Conservation (phyloP, 768 basidiomycete genomes). For the Pisolithus sp. region DNA sequence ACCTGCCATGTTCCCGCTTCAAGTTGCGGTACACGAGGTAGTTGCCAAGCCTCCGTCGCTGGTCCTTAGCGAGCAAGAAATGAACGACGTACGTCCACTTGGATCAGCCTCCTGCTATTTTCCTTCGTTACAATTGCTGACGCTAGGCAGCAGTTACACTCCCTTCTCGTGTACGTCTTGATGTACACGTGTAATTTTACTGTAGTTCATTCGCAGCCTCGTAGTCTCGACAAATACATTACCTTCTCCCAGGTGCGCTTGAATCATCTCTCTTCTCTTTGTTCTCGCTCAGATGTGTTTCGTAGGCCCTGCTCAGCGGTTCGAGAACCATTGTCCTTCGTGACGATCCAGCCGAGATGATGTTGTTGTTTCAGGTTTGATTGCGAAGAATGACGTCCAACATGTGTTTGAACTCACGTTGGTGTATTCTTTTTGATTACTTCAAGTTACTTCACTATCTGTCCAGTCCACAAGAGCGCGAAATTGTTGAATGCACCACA, state of each 20-base stretch:
- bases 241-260: conserved; percentile 22
- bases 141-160: conserved; percentile 38
- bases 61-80: conserved; percentile 37
- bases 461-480: too few species aligned
- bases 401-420: too few species aligned
- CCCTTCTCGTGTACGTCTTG: conserved; percentile 47
- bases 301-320: conserved; percentile 20
- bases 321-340: neutral
- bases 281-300: conserved; percentile 12
- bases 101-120: neutral
- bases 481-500: too few species aligned
- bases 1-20: conserved; percentile 48
- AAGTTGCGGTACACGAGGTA: conserved; percentile 18
- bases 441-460: too few species aligned
- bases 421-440: too few species aligned
- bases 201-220: conserved; percentile 36
- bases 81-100: conserved; percentile 38
- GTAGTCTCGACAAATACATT: conserved; percentile 28
- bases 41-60: too few species aligned
- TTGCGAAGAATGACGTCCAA: too few species aligned
- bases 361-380: conserved; percentile 13
- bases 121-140: neutral
- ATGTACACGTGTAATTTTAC: neutral
- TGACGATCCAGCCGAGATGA: neutral
- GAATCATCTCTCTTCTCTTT: conserved; percentile 31